phyloP scores from a whole-genome alignment of 2,329 filamentous ascomycete genomes.

The Stemphylium lycopersici region DNA sequence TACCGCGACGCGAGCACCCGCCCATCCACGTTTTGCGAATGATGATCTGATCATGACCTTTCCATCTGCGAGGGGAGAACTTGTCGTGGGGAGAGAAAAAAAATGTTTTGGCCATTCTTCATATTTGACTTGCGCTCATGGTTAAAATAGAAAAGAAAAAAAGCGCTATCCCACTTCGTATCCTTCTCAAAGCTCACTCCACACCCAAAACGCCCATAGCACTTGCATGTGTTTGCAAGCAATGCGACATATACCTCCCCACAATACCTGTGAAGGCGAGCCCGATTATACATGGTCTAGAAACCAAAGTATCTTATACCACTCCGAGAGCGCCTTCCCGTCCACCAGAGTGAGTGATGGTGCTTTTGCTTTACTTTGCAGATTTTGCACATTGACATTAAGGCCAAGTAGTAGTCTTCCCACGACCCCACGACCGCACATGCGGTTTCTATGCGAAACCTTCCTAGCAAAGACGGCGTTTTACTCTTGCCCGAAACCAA shows the following conservation, averaged over 20 bases:
- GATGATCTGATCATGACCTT: neutral
- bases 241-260: slow-evolving; percentile 14
- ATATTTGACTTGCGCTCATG: slow-evolving; percentile 2
- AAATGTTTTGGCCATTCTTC: slow-evolving; percentile 1
- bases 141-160: neutral
- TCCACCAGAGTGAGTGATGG: slow-evolving; percentile 5
- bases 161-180: slow-evolving; percentile 13
- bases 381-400: slow-evolving; percentile 14
- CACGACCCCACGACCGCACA: neutral
- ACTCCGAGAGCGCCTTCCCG: slow-evolving; percentile 7
- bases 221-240: slow-evolving; percentile 11
- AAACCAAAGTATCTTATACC: slow-evolving; percentile 10
- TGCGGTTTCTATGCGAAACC: neutral
- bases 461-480: neutral
- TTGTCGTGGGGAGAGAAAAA: neutral
- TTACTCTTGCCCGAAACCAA: slow-evolving; percentile 97
- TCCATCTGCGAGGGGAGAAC: neutral
- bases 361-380: slow-evolving; percentile 3
- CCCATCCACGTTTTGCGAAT: no score
- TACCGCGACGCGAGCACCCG: neutral
- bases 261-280: slow-evolving; percentile 10
- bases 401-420: slow-evolving; percentile 12
- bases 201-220: slow-evolving; percentile 8
- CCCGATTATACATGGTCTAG: slow-evolving; percentile 8
- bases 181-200: neutral